A percentile compares a stretch with the other conserved stretches of the same genome.
phyloP scores from a whole-genome alignment of 176 grass and related monocot genomes.

The Lolium rigidum region DNA sequence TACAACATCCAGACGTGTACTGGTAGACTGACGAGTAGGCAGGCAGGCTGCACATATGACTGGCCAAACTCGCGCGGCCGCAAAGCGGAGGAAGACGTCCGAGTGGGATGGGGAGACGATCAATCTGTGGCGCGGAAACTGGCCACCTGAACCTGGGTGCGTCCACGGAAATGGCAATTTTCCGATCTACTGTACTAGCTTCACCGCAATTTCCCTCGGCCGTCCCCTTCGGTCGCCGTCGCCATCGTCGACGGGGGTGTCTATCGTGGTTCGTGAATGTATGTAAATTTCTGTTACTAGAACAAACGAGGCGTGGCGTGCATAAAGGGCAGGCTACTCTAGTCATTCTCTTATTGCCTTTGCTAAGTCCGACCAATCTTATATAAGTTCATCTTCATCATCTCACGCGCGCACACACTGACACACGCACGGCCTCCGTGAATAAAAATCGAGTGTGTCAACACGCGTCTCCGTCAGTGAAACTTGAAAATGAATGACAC shows the following conservation, averaged over 20 bases:
- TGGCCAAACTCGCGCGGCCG: background rate
- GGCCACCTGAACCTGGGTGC: conserved; percentile 31
- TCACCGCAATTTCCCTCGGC: background rate
- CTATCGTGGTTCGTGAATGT: background rate
- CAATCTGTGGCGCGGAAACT: background rate
- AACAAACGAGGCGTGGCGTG: too few species aligned
- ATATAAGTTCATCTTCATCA: background rate
- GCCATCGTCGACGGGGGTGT: background rate
- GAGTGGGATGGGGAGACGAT: background rate
- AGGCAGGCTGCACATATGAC: background rate
- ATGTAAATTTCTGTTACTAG: too few species aligned
- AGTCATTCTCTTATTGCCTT: background rate
- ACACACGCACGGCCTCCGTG: background rate
- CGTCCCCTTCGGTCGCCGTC: background rate
- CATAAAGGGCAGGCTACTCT: too few species aligned
- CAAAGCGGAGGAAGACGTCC: background rate
- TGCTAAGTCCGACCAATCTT: background rate
- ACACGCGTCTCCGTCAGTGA: background rate
- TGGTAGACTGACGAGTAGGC: background rate
- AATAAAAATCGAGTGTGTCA: background rate
- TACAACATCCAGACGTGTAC: too few species aligned
- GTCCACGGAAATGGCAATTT: conserved; percentile 38
- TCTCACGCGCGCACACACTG: background rate
- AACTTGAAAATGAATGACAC: conserved; percentile 7
- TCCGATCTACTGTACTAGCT: too few species aligned